Percentiles rank a stretch among this genome's conserved stretches.
Evolutionary conservation across 2,329 filamentous ascomycete species (phyloP).

Genomic region (Fusarium pilosicola): DNA sequence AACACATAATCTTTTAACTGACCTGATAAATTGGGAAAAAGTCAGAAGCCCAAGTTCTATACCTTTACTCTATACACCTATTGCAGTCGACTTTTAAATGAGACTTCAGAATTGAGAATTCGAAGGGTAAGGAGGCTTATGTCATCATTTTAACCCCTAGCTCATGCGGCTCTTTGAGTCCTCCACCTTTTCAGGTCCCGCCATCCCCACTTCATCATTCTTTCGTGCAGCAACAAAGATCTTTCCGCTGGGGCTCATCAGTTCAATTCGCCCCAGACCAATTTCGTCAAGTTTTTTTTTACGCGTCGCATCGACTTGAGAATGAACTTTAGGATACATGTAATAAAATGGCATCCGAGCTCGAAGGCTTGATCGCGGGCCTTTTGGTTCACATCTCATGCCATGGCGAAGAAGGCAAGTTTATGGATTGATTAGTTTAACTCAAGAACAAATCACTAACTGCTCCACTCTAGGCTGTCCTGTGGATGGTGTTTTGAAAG

Average conservation of each 20-base stretch:
- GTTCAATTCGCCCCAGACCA: constrained; percentile 45
- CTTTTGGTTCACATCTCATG: constrained; percentile 52
- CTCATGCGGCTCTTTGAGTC: background rate
- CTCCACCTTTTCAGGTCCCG: constrained; percentile 23
- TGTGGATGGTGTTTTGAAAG: constrained; percentile 46
- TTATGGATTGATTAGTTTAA: constrained; percentile 1
- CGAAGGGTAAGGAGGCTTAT: constrained; percentile 20
- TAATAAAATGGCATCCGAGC: constrained; percentile 50
- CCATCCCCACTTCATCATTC: constrained; percentile 37
- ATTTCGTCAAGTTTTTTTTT: constrained; percentile 34
- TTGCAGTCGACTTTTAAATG: background rate
- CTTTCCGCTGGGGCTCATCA: constrained; percentile 33
- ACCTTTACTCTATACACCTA: background rate
- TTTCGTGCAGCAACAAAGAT: constrained; percentile 34
- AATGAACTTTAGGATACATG: constrained; percentile 40
- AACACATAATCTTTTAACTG: background rate
- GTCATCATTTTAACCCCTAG: constrained; percentile 22
- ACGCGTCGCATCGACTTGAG: constrained; percentile 28
- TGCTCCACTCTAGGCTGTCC: constrained; percentile 44
- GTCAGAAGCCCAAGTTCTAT: background rate
- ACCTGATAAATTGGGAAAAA: too few species aligned
- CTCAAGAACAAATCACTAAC: constrained; percentile 15
- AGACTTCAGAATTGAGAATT: background rate
- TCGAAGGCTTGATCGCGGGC: constrained; percentile 52
- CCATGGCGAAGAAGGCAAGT: constrained; percentile 52